Conservation (phyloP, 2,329 filamentous ascomycete species). For the Xylariaceae sp. region DNA sequence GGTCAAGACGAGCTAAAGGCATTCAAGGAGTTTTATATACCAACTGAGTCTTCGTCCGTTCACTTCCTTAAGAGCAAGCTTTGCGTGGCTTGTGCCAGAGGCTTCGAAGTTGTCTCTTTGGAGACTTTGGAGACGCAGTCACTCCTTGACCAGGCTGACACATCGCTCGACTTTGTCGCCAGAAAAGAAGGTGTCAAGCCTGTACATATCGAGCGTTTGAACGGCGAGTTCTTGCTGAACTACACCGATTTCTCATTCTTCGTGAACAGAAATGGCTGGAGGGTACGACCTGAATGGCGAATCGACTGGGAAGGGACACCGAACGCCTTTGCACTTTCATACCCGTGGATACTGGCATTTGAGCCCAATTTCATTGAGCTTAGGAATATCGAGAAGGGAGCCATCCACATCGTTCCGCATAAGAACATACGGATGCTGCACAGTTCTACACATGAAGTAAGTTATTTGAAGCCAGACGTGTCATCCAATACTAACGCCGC, state of each 20-base stretch:
- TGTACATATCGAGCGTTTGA: slow-evolving; percentile 95
- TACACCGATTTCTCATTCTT: slow-evolving; percentile 99
- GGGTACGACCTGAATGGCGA: slow-evolving; percentile 90
- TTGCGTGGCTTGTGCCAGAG: slow-evolving; percentile 90
- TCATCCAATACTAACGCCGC: slow-evolving; percentile 11
- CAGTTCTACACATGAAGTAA: slow-evolving; percentile 92
- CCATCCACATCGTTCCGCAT: slow-evolving; percentile 92
- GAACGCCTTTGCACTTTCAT: slow-evolving; percentile 87
- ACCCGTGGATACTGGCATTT: slow-evolving; percentile 95
- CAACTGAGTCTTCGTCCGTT: slow-evolving; percentile 94
- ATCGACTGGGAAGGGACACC: slow-evolving; percentile 97
- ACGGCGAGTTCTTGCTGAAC: slow-evolving; percentile 94
- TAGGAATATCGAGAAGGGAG: slow-evolving; percentile 87
- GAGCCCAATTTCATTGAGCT: slow-evolving; percentile 98
- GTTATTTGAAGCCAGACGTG: slow-evolving; percentile 21
- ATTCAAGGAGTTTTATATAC: slow-evolving; percentile 99
- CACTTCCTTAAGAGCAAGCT: slow-evolving; percentile 97
- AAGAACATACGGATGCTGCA: slow-evolving; percentile 98
- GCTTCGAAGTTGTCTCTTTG: slow-evolving; percentile 94
- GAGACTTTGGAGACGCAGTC: slow-evolving; percentile 98
- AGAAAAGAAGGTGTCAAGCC: slow-evolving; percentile 90
- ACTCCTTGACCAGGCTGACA: slow-evolving; percentile 93
- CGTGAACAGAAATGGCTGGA: slow-evolving; percentile 97
- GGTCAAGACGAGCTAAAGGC: slow-evolving; percentile 94
- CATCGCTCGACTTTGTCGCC: slow-evolving; percentile 93